phyloP scores from a whole-genome alignment of 805 yeast species.

The Suhomyces prunicola region DNA sequence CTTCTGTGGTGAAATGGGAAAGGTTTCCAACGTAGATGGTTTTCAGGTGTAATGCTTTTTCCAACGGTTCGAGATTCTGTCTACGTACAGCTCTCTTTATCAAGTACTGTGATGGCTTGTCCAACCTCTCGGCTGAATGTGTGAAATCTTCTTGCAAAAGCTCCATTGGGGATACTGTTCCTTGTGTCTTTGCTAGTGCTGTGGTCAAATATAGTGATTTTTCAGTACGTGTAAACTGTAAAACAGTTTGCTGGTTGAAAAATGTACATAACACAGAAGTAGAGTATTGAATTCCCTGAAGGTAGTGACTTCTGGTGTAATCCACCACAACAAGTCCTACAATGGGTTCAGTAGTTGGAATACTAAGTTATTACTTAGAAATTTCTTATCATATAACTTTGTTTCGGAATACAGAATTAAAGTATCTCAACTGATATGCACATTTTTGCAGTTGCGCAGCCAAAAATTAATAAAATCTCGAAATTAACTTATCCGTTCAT shows the following conservation, averaged over 20 bases:
- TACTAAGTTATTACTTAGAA: neutral
- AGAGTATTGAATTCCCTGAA: neutral
- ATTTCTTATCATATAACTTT: too few species aligned
- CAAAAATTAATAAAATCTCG: neutral
- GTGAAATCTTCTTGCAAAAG: conserved; percentile 46
- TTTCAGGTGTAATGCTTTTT: conserved; percentile 59
- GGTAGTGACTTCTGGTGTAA: neutral
- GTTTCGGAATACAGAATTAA: too few species aligned
- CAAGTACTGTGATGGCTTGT: conserved; percentile 68
- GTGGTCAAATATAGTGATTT: neutral
- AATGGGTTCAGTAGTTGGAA: neutral
- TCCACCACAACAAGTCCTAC: neutral
- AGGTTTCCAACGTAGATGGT: conserved; percentile 92
- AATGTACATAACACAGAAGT: neutral
- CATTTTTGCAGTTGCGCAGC: neutral
- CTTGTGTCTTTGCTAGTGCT: neutral
- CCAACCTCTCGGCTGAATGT: conserved; percentile 65
- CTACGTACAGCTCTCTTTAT: conserved; percentile 61
- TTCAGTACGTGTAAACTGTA: neutral
- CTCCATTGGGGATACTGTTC: conserved; percentile 26
- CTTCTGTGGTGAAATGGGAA: conserved; percentile 90
- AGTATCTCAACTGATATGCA: neutral
- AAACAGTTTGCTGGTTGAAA: neutral
- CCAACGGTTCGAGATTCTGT: conserved; percentile 55
- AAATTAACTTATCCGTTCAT: neutral